Conservation (phyloP, 2,329 filamentous ascomycete species). For the Aspergillus tanneri region DNA sequence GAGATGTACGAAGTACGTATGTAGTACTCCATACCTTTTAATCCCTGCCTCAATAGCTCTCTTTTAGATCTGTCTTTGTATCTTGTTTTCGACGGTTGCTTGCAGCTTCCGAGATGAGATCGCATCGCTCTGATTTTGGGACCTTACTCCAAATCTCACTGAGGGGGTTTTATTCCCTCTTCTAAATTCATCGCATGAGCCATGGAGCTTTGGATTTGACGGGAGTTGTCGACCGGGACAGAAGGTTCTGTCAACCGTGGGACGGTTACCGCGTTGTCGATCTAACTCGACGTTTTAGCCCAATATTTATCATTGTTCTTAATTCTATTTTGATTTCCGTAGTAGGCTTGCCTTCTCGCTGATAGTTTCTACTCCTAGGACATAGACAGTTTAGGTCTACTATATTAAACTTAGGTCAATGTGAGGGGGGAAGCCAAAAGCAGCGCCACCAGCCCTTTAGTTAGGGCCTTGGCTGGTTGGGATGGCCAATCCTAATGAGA, state of each 20-base stretch:
- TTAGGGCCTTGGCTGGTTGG: slow-evolving; percentile 13
- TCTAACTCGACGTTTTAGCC: slow-evolving; percentile 23
- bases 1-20: no score
- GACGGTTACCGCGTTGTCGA: slow-evolving; percentile 31
- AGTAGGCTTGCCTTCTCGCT: no score
- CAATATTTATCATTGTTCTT: slow-evolving; percentile 3
- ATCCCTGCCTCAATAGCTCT: not conserved
- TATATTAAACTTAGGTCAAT: no score
- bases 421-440: not conserved
- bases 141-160: no score
- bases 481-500: not conserved
- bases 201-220: not conserved
- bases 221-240: not conserved
- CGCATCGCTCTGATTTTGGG: not conserved
- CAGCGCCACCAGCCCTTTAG: slow-evolving; percentile 1
- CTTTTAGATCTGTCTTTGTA: no score
- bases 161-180: no score
- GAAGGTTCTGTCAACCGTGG: slow-evolving; percentile 24
- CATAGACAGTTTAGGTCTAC: no score
- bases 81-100: no score
- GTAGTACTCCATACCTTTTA: no score
- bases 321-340: slow-evolving; percentile 1
- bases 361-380: no score
- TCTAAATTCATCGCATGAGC: not conserved
- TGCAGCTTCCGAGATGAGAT: no score